Evolutionary conservation across 139 green algal genomes (phyloP).

Genomic region (Edaphochlamys debaryana): DNA sequence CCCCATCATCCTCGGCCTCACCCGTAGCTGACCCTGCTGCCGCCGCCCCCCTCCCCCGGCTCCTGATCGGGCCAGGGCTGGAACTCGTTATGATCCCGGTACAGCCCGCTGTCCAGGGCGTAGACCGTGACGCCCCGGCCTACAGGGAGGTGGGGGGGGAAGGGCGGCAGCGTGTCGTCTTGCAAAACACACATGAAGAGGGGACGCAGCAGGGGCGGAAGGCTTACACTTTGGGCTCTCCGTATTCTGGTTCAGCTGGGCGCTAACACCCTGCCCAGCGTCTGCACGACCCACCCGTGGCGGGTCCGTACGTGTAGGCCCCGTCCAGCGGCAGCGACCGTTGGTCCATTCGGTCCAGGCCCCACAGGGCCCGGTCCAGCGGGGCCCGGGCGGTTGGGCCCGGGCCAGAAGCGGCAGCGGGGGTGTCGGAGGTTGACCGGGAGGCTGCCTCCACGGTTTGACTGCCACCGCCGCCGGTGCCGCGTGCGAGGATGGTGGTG

Average conservation of each 20-base stretch:
- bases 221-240: too few species aligned
- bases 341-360: slow-evolving; percentile 81
- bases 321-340: slow-evolving; percentile 67
- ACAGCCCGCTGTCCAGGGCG: slow-evolving; percentile 75
- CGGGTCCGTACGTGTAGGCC: too few species aligned
- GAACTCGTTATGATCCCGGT: slow-evolving; percentile 73
- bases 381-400: slow-evolving; percentile 51
- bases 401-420: neutral
- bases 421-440: too few species aligned
- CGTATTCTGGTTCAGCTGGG: too few species aligned
- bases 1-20: too few species aligned
- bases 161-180: neutral
- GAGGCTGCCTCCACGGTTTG: too few species aligned
- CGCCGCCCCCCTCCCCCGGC: neutral
- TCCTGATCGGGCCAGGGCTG: neutral
- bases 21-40: neutral
- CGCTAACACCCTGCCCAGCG: too few species aligned
- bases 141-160: neutral
- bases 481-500: too few species aligned
- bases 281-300: too few species aligned
- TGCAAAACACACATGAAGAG: too few species aligned
- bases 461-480: too few species aligned
- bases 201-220: too few species aligned
- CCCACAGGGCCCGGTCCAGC: slow-evolving; percentile 69
- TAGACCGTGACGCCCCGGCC: slow-evolving; percentile 80